Base-by-base conservation (phyloP, 2,329 filamentous ascomycete genomes). In the Venturia aucupariae region DNA sequence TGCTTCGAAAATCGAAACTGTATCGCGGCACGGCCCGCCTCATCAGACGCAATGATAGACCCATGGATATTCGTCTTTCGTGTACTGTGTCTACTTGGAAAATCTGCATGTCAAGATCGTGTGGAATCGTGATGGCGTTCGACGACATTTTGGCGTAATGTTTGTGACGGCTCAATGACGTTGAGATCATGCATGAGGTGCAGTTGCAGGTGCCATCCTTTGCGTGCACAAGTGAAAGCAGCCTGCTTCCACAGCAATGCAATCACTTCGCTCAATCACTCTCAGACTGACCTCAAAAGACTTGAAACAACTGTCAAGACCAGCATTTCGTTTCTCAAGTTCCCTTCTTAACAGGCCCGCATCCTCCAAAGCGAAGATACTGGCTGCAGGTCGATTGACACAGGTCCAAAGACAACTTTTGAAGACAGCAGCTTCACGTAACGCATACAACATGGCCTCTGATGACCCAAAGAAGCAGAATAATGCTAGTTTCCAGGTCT, bases 371-470 rank as follows among this genome's bases (percentile, higher is more conserved):
- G n/a, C 44, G 8, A 46, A 46, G n/a, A 32, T 11, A 54, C 24
- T 32, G 51, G 27, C 51, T 30, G 30, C 51, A 32, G 30, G 15
- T 35, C 48, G 24, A 15, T 54, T 32, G 22, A 54, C 24, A 54
- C 48, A 54, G 13, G 24, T 32, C 24, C 48, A 54, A 32, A 10
- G 24, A 54, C 51, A 35, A 35, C 51, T n/a, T 32, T 35, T 55
- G 27, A 35, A 55, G 17, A 35, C 51, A 32, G 51, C 51, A 35
- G 13, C 51, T 55, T 17, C 51, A 27, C 51, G 51, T 2, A 35
- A 32, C 17, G 30, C 19, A 51, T 30, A 27, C 24, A 61, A 46
- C n/a, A 62, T 62, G 60, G 22, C 60, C 35, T 62, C 60, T n/a
- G 30, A 39, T 15, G 32, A 62, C 22, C 38, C 60, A 8, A 38